Base-by-base conservation (phyloP, 176 grass and related monocot genomes). In the Tuctoria greenei region DNA sequence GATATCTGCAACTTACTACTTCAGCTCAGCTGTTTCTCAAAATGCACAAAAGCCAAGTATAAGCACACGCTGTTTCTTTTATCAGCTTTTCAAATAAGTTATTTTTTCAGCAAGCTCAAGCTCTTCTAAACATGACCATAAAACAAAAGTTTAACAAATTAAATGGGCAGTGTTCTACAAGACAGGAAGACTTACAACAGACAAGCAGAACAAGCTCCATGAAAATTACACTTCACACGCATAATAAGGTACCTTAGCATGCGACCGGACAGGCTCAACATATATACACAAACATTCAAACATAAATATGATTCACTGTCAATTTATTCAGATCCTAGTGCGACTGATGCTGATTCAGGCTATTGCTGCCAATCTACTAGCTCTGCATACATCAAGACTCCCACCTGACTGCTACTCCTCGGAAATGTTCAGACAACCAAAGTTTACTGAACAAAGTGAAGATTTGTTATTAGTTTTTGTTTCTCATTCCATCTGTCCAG, bases 401-500 rank as follows among this genome's bases (percentile, higher is more conserved):
- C 12, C 25, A 14, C 11, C 47, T 45, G n/a, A 31, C 16, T 20
- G 26, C 52, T 74, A 83, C 59, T 60, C 18, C 1, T 40, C 13
- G 3, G 23, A 66, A 72, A 78, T 31, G 6, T 14, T 62, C 7
- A 80, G 71, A 21, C 24, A 0, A 16, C 21, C 71, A 74, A 59
- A 72, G 34, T 59, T 69, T 45, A 16, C 24, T 66, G 54, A 67
- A 41, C 1, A 61, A 60, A 52, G 41, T 67, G 17, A 68, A n/a
- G 67, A 15, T 69, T 31, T 63, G 36, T 15, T 11, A n/a, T 73
- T 78, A 36, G 47, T 8, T 34, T 2, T 76, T 44, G 8, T 12
- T 3, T 79, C 71, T 88, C 69, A 92, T 25, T 98, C 84, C 72
- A 94, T 61, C 72, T 90, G 79, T 57, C 84, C 75, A 71, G 83